Percentiles rank a stretch among this genome's conserved stretches.
Conservation (phyloP, 306 rosid genomes). For the Rosa persica region DNA sequence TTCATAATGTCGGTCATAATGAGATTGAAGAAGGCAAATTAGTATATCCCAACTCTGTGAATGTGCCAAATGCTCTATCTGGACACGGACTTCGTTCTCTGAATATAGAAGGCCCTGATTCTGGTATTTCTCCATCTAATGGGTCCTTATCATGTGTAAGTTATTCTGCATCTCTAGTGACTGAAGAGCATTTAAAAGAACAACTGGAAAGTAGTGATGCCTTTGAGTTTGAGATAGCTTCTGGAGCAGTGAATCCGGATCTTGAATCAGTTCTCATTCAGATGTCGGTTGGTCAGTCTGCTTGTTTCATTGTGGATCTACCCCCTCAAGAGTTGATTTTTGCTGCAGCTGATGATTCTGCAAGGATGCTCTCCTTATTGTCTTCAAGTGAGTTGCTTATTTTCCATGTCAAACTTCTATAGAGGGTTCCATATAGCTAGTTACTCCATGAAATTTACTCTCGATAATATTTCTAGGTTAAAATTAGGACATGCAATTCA, state of each 20-base stretch:
- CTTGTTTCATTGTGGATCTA: slow-evolving; percentile 48
- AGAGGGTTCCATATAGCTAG: slow-evolving; percentile 1
- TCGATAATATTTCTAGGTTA: not conserved
- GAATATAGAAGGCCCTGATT: slow-evolving; percentile 69
- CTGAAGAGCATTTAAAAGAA: slow-evolving; percentile 44
- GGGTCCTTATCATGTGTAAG: slow-evolving; percentile 68
- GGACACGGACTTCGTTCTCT: slow-evolving; percentile 30
- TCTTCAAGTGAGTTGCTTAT: slow-evolving; percentile 71
- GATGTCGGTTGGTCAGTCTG: slow-evolving; percentile 82
- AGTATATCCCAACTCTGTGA: slow-evolving; percentile 30
- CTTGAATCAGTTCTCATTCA: slow-evolving; percentile 69
- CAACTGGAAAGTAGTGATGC: slow-evolving; percentile 66
- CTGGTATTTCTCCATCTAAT: slow-evolving; percentile 71
- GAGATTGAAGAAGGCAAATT: slow-evolving; percentile 33
- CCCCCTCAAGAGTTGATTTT: slow-evolving; percentile 62
- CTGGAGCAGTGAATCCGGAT: slow-evolving; percentile 55
- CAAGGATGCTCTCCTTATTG: slow-evolving; percentile 47
- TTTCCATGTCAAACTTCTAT: slow-evolving; percentile 20
- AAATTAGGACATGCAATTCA: not conserved
- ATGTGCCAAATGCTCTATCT: slow-evolving; percentile 21
- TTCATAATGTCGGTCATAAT: slow-evolving; percentile 38
- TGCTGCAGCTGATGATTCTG: slow-evolving; percentile 65
- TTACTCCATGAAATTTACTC: slow-evolving; percentile 9
- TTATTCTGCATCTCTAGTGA: slow-evolving; percentile 61
- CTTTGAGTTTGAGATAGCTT: slow-evolving; percentile 90